phyloP scores from a whole-genome alignment of 805 yeast genomes.

The Kodamaea fukazawae region DNA sequence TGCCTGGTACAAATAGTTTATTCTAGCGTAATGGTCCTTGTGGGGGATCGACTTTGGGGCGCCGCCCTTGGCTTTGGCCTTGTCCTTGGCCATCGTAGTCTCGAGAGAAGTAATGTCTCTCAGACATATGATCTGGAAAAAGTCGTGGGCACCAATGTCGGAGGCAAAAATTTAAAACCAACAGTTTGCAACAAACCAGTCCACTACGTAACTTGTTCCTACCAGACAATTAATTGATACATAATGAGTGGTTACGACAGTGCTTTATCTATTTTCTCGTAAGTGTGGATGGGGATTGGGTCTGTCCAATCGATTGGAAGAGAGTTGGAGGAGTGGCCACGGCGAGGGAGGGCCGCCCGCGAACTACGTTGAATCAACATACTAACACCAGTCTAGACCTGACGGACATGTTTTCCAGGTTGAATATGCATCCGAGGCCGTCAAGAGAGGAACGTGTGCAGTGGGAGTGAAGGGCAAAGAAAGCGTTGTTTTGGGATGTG shows the following conservation, averaged over 20 bases:
- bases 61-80: constrained; percentile 6
- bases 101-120: background rate
- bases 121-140: no score
- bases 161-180: constrained; percentile 12
- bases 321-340: background rate
- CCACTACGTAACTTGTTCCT: background rate
- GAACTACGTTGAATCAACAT: no score
- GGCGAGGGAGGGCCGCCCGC: no score
- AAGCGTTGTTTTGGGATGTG: constrained; percentile 92
- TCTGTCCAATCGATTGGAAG: background rate
- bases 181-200: constrained; percentile 1
- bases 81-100: constrained; percentile 3
- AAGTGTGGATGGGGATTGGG: constrained; percentile 32
- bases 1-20: constrained; percentile 58
- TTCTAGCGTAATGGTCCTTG: constrained; percentile 57
- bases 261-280: constrained; percentile 95
- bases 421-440: constrained; percentile 96
- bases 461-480: constrained; percentile 92
- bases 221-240: constrained; percentile 2
- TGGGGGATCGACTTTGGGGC: constrained; percentile 45
- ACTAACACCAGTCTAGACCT: constrained; percentile 60
- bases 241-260: constrained; percentile 98
- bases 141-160: constrained; percentile 5
- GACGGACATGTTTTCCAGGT: constrained; percentile 99
- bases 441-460: constrained; percentile 96